Evolutionary conservation across 306 rosid species (phyloP).

Genomic region (Argentina anserina): DNA sequence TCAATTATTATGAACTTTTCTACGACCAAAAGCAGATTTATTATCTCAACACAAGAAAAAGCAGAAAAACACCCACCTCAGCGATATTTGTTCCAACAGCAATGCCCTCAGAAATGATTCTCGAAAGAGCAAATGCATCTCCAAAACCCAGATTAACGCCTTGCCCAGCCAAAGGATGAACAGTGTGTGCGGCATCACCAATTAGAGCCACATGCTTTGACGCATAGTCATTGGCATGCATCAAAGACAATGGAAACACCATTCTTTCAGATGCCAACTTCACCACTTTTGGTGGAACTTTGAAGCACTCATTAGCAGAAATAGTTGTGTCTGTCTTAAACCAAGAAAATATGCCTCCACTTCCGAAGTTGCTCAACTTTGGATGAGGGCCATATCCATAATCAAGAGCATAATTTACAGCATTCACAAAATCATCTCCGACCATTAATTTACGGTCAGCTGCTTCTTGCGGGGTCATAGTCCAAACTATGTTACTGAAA

Average conservation of each 20-base stretch:
- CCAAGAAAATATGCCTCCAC: conserved; percentile 65
- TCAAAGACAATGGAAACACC: conserved; percentile 77
- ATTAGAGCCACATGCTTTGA: conserved; percentile 64
- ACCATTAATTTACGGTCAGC: conserved; percentile 42
- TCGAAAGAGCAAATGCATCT: conserved; percentile 73
- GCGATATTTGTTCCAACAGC: conserved; percentile 75
- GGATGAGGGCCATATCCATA: conserved; percentile 78
- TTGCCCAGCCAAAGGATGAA: conserved; percentile 97
- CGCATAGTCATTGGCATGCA: conserved; percentile 71
- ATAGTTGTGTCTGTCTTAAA: conserved; percentile 38
- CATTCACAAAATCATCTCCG: conserved; percentile 60
- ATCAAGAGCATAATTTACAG: conserved; percentile 66
- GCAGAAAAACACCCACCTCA: conserved; percentile 51
- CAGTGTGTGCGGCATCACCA: conserved; percentile 95
- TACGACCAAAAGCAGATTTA: background rate
- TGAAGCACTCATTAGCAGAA: conserved; percentile 57
- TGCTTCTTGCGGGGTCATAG: conserved; percentile 82
- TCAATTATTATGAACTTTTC: background rate
- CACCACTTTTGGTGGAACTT: conserved; percentile 71
- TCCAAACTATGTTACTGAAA: conserved; percentile 93
- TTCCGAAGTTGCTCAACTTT: conserved; percentile 39
- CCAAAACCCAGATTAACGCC: conserved; percentile 95
- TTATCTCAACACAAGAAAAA: background rate
- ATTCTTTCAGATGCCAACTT: conserved; percentile 71
- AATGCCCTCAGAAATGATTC: conserved; percentile 71